Evolutionary conservation across 2,329 filamentous ascomycete genomes (phyloP).

Genomic region (Penicillium sp.): DNA sequence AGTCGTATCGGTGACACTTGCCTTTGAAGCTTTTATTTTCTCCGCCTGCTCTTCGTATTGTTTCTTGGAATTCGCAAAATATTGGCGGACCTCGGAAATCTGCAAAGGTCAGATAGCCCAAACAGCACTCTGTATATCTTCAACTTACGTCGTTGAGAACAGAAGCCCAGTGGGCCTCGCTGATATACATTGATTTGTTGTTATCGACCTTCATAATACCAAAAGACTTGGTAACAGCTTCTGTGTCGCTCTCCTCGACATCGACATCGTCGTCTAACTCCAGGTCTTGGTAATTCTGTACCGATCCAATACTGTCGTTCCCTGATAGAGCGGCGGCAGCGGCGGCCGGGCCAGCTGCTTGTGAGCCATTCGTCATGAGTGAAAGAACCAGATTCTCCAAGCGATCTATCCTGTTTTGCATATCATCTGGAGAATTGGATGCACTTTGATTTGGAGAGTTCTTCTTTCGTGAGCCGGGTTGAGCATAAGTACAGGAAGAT

Average conservation of each 20-base stretch:
- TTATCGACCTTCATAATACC: slow-evolving; percentile 82
- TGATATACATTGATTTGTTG: slow-evolving; percentile 73
- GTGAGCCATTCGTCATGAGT: slow-evolving; percentile 84
- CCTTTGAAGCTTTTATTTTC: slow-evolving; percentile 66
- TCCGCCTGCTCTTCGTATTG: slow-evolving; percentile 80
- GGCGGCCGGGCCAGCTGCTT: slow-evolving; percentile 55
- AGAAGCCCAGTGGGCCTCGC: slow-evolving; percentile 78
- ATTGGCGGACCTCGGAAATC: slow-evolving; percentile 91
- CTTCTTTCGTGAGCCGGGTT: slow-evolving; percentile 67
- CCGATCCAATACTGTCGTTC: slow-evolving; percentile 37
- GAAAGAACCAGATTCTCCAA: slow-evolving; percentile 88
- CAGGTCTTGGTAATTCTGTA: slow-evolving; percentile 31
- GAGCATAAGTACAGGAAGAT: slow-evolving; percentile 77
- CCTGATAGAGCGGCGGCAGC: slow-evolving; percentile 55
- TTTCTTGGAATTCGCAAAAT: slow-evolving; percentile 80
- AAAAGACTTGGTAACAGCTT: slow-evolving; percentile 67
- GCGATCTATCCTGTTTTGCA: slow-evolving; percentile 97
- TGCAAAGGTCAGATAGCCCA: slow-evolving; percentile 24
- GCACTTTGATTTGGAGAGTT: slow-evolving; percentile 51
- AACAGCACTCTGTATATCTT: neutral
- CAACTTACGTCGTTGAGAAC: slow-evolving; percentile 63
- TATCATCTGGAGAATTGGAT: slow-evolving; percentile 75
- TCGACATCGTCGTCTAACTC: slow-evolving; percentile 54
- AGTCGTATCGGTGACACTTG: slow-evolving; percentile 47
- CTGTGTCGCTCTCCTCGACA: slow-evolving; percentile 62